Conservation (phyloP, 225 moss, liverwort and hornwort species). For the Anthoceros angustus region DNA sequence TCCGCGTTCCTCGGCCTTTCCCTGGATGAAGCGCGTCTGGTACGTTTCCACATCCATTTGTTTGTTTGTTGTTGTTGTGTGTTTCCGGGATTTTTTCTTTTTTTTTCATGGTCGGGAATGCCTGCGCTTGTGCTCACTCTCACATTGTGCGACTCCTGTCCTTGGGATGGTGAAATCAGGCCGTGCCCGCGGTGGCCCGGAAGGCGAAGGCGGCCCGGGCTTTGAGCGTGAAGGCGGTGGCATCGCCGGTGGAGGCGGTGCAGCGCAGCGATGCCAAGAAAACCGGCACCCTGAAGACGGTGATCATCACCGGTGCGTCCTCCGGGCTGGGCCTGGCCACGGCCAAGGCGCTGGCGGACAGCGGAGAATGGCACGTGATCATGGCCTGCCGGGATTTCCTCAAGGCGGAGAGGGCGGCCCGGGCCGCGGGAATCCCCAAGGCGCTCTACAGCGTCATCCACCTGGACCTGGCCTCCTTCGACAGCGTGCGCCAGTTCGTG, state of each 20-base stretch:
- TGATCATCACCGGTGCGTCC: constrained; percentile 85
- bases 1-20: too few relatives aligned
- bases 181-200: too few relatives aligned
- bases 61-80: too few relatives aligned
- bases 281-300: constrained; percentile 65
- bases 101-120: too few relatives aligned
- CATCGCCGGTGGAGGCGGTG: constrained; percentile 53
- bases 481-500: constrained; percentile 75
- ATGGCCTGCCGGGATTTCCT: constrained; percentile 99
- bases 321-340: constrained; percentile 94
- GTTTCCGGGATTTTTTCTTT: too few relatives aligned
- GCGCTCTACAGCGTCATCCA: constrained; percentile 76
- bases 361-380: constrained; percentile 80
- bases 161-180: too few relatives aligned
- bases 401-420: constrained; percentile 83
- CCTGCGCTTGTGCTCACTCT: too few relatives aligned
- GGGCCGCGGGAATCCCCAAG: constrained; percentile 51
- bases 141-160: too few relatives aligned
- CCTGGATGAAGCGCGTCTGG: too few relatives aligned
- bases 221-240: constrained; percentile 29
- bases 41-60: too few relatives aligned
- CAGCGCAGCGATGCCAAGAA: constrained; percentile 34
- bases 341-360: constrained; percentile 64
- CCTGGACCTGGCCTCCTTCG: constrained; percentile 70
- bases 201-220: neutral